Evolutionary conservation across 805 yeast species (phyloP).

Genomic region (Saccharomycopsis lassenensis): DNA sequence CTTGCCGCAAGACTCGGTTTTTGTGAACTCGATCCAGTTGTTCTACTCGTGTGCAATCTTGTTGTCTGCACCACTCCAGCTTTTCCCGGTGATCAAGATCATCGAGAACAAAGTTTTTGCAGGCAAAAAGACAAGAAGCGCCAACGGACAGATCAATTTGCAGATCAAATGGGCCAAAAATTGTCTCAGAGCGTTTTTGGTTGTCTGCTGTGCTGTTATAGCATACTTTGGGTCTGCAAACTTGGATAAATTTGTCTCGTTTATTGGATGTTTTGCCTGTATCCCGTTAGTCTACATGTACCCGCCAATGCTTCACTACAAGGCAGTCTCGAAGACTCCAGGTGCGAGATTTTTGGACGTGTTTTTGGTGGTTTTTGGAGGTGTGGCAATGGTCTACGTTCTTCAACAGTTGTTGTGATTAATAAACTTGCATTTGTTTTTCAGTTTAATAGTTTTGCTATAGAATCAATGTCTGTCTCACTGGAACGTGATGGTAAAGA

Average conservation of each 20-base stretch:
- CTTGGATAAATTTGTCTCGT: slow-evolving; percentile 64
- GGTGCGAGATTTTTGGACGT: slow-evolving; percentile 36
- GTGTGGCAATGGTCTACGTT: slow-evolving; percentile 53
- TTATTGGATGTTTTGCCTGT: slow-evolving; percentile 78
- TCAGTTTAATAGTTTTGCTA: too few species aligned
- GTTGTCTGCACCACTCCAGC: slow-evolving; percentile 69
- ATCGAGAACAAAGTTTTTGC: slow-evolving; percentile 55
- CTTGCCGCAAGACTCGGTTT: slow-evolving; percentile 54
- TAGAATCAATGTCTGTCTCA: too few species aligned
- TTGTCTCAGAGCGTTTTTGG: slow-evolving; percentile 41
- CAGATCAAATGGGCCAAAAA: slow-evolving; percentile 60
- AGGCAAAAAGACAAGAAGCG: slow-evolving; percentile 25
- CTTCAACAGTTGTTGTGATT: slow-evolving; percentile 41
- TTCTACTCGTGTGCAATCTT: slow-evolving; percentile 66
- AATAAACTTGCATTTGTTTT: background rate
- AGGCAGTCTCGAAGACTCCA: slow-evolving; percentile 33
- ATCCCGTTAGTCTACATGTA: slow-evolving; percentile 79
- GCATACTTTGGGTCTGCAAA: slow-evolving; percentile 62
- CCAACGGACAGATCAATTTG: slow-evolving; percentile 46
- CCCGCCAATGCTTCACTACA: slow-evolving; percentile 67
- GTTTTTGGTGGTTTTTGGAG: slow-evolving; percentile 43
- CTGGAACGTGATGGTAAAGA: too few species aligned
- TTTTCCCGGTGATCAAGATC: slow-evolving; percentile 69
- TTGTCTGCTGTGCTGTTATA: slow-evolving; percentile 40
- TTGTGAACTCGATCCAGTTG: slow-evolving; percentile 55